A percentile compares a stretch with the other conserved stretches of the same genome.
Evolutionary conservation across 1,139 yeast species (phyloP).

Genomic region (Schwanniomyces etchellsii): DNA sequence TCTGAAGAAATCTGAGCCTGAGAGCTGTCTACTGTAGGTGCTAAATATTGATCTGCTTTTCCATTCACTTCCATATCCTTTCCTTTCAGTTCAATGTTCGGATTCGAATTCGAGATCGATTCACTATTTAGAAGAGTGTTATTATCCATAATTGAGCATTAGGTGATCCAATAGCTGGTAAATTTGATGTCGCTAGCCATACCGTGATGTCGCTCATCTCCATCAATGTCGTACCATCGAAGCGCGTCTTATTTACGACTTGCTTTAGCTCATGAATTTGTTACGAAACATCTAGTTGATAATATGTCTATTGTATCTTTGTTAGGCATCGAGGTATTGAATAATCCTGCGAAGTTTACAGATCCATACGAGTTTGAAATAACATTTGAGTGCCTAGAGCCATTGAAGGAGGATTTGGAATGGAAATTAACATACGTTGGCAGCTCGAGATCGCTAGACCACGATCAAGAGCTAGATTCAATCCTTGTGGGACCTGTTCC

Average conservation of each 20-base stretch:
- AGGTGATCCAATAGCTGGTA: too few relatives aligned
- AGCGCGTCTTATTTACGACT: too few relatives aligned
- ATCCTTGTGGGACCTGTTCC: conserved; percentile 97
- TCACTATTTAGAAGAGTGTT: too few relatives aligned
- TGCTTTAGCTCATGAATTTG: too few relatives aligned
- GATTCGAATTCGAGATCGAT: too few relatives aligned
- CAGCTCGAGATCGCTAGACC: conserved; percentile 85
- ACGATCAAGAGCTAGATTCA: conserved; percentile 94
- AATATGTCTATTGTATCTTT: conserved; percentile 90
- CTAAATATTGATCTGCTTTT: background rate
- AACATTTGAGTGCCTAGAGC: conserved; percentile 94
- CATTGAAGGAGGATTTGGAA: conserved; percentile 86
- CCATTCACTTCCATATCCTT: background rate
- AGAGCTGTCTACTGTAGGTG: too few relatives aligned
- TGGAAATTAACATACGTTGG: conserved; percentile 98
- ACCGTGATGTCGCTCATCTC: too few relatives aligned
- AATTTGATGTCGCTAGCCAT: too few relatives aligned
- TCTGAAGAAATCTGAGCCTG: too few relatives aligned
- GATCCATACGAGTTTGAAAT: conserved; percentile 96
- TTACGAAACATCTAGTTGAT: too few relatives aligned
- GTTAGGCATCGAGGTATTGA: conserved; percentile 84
- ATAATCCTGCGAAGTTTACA: conserved; percentile 91
- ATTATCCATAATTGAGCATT: too few relatives aligned
- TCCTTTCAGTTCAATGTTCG: background rate
- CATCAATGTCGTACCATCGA: too few relatives aligned